phyloP scores from a whole-genome alignment of 345 rosid genomes.

The Iberis pinnata region DNA sequence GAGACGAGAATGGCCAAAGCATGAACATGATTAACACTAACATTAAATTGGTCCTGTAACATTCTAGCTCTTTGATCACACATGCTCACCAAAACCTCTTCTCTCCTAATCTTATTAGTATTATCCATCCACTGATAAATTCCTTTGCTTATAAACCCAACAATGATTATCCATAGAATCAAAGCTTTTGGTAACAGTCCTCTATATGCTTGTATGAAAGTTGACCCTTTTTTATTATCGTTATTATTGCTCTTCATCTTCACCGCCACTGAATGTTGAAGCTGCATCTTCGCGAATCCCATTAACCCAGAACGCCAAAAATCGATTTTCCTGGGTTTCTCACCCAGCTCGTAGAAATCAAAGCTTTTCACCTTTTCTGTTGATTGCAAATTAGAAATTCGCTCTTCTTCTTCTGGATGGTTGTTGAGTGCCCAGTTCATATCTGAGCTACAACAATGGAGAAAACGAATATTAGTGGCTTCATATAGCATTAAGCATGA shows the following conservation, averaged over 20 bases:
- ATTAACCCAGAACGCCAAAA: slow-evolving; percentile 36
- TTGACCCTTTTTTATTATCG: slow-evolving; percentile 55
- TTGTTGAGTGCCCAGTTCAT: slow-evolving; percentile 42
- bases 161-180: slow-evolving; percentile 48
- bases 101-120: slow-evolving; percentile 54
- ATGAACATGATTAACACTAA: slow-evolving; percentile 96
- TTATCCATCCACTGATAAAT: slow-evolving; percentile 60
- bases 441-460: slow-evolving; percentile 36
- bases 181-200: slow-evolving; percentile 57
- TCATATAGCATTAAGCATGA: slow-evolving; percentile 12
- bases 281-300: slow-evolving; percentile 54
- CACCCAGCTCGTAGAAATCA: slow-evolving; percentile 17
- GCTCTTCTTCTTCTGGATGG: slow-evolving; percentile 22
- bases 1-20: slow-evolving; percentile 97
- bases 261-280: slow-evolving; percentile 51
- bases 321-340: slow-evolving; percentile 15
- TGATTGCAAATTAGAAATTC: neutral
- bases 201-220: slow-evolving; percentile 60
- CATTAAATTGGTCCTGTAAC: slow-evolving; percentile 95
- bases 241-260: slow-evolving; percentile 30
- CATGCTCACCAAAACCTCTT: slow-evolving; percentile 73
- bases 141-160: slow-evolving; percentile 37
- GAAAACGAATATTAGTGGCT: slow-evolving; percentile 12
- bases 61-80: slow-evolving; percentile 96
- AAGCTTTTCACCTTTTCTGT: slow-evolving; percentile 4